Percentiles rank a stretch among this genome's conserved stretches.
Conservation (phyloP, 2,329 filamentous ascomycete species). For the Scedosporium aurantiacum region DNA sequence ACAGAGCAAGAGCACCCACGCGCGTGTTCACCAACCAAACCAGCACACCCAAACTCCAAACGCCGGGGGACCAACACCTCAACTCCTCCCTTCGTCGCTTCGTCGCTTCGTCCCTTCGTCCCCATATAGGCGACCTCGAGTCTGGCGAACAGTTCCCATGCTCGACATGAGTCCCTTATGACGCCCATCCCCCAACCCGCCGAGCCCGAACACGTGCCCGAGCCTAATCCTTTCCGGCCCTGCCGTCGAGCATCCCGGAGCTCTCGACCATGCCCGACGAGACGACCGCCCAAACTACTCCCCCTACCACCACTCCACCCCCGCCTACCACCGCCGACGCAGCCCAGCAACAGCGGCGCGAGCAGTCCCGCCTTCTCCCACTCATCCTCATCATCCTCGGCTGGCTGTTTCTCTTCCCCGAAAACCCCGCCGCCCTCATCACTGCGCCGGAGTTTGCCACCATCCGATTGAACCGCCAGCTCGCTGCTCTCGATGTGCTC, state of each 20-base stretch:
- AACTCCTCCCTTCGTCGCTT: not conserved
- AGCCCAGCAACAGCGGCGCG: not conserved
- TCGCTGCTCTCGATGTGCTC: slow-evolving; percentile 39
- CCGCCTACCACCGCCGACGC: not conserved
- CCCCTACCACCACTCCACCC: not conserved
- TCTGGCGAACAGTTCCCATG: not conserved
- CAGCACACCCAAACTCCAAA: too few relatives aligned
- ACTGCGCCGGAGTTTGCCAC: slow-evolving; percentile 3
- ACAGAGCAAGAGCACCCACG: too few relatives aligned
- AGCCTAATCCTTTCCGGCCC: not conserved
- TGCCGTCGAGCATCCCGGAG: not conserved
- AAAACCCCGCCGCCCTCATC: slow-evolving; percentile 12
- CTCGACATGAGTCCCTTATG: not conserved
- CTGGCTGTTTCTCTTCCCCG: slow-evolving; percentile 32
- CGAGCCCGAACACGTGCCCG: not conserved
- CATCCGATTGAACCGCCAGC: slow-evolving; percentile 37
- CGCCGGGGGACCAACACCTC: not conserved
- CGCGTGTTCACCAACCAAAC: too few relatives aligned
- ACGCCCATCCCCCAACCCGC: not conserved
- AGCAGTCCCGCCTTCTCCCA: slow-evolving; percentile 1
- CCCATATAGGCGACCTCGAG: not conserved
- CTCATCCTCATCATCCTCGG: slow-evolving; percentile 25
- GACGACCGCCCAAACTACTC: not conserved
- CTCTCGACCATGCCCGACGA: slow-evolving; percentile 4
- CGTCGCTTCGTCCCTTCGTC: not conserved